Percentiles rank a stretch among this genome's conserved stretches.
Conservation (phyloP, 148 eudicot genomes). For the Fallopia convolvulus region DNA sequence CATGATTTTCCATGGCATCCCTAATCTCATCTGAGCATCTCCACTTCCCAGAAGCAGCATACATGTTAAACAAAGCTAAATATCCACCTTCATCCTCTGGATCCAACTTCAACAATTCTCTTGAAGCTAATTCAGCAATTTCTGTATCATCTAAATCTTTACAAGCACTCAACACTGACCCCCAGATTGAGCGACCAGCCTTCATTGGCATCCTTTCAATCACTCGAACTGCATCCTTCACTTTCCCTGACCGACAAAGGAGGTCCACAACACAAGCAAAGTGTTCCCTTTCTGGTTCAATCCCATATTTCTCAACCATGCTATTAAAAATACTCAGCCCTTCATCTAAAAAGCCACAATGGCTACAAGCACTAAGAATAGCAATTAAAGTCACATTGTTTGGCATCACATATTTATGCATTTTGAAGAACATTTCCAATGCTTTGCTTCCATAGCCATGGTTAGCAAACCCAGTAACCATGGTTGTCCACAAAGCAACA, state of each 20-base stretch:
- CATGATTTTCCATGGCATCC: conserved; percentile 16
- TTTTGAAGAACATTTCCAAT: conserved; percentile 15
- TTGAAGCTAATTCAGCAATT: conserved; percentile 18
- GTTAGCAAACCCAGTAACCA: conserved; percentile 20
- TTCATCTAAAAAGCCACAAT: conserved; percentile 18
- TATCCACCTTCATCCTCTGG: conserved; percentile 23
- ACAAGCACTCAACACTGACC: conserved; percentile 20
- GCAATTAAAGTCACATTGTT: conserved; percentile 22
- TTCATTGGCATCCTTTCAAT: conserved; percentile 19
- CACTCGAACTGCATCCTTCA: conserved; percentile 12
- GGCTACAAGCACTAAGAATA: conserved; percentile 19
- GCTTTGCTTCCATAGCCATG: conserved; percentile 21
- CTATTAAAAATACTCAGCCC: conserved; percentile 15
- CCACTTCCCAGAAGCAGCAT: conserved; percentile 24
- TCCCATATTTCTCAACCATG: conserved; percentile 16
- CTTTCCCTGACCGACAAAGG: conserved; percentile 18
- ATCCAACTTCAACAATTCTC: conserved; percentile 17
- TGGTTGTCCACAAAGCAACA: conserved; percentile 21
- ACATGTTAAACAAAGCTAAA: conserved; percentile 16
- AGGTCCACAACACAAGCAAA: conserved; percentile 22
- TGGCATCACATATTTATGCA: conserved; percentile 18
- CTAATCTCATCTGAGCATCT: conserved; percentile 18
- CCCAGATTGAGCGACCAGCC: conserved; percentile 23
- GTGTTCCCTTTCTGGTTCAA: conserved; percentile 20
- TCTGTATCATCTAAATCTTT: conserved; percentile 14